These are phyloP conservation scores for Venturia carpophila DNA, from an alignment of 2,329 filamentous ascomycete genomes.

Conservation along the genomic window DNA sequence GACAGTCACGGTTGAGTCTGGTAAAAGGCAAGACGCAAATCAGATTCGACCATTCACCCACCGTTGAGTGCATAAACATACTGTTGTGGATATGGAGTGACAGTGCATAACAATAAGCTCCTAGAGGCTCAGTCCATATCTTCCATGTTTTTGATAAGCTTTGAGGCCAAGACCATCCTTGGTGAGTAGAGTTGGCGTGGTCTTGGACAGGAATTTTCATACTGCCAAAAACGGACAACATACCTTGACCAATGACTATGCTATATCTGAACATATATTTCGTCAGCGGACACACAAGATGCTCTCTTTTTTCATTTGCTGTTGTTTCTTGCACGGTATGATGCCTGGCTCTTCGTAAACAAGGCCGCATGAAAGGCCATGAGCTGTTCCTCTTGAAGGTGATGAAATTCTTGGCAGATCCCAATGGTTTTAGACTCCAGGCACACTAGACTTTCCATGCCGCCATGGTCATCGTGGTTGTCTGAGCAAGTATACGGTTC, in stretches of 20 bases:
- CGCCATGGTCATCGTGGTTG: no score
- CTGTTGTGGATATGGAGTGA: background rate
- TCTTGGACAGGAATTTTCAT: background rate
- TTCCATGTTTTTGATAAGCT: background rate
- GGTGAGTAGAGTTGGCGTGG: background rate
- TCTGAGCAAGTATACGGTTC: no score
- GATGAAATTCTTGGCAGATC: background rate
- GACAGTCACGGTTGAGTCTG: background rate
- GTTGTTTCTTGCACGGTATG: background rate
- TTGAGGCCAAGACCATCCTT: background rate
- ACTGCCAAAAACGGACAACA: background rate
- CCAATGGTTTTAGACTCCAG: background rate
- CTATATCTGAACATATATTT: background rate
- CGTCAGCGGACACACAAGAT: background rate
- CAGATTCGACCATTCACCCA: constrained; percentile 4
- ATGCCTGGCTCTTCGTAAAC: background rate
- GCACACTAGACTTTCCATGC: no score
- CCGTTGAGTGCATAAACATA: background rate
- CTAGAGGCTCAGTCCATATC: background rate
- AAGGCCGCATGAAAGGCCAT: background rate
- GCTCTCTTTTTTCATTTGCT: background rate
- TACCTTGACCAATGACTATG: background rate
- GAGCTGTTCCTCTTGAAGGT: background rate
- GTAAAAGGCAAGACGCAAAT: constrained; percentile 6
- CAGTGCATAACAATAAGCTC: background rate